Conservation (phyloP, 345 rosid genomes). For the Triadica sebifera region DNA sequence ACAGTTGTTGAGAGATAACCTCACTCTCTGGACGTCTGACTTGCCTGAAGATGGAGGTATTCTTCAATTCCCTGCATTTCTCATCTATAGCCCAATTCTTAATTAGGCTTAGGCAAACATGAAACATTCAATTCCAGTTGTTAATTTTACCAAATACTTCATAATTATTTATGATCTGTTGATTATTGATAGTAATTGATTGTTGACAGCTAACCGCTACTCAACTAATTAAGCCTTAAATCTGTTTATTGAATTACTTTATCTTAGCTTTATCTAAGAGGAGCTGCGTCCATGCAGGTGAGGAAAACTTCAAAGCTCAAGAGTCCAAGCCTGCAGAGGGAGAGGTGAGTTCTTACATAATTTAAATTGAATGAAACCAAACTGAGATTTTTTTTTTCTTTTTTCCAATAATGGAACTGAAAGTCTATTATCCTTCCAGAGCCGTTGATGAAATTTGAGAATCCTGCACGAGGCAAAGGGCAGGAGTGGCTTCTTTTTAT, state of each 20-base stretch:
- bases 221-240: no score
- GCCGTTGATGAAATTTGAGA: conserved; percentile 30
- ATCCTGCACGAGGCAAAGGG: conserved; percentile 11
- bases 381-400: background rate
- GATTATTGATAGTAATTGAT: no score
- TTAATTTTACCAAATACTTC: no score
- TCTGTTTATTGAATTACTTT: background rate
- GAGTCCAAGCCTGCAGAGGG: conserved; percentile 72
- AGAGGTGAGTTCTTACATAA: conserved; percentile 41
- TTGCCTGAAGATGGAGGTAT: conserved; percentile 98
- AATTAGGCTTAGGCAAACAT: no score
- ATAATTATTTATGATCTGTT: no score
- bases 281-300: conserved; percentile 48
- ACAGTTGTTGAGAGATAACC: conserved; percentile 98
- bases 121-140: no score
- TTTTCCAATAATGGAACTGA: background rate
- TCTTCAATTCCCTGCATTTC: no score
- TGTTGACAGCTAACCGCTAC: no score
- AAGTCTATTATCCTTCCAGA: conserved; percentile 19
- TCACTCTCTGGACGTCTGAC: conserved; percentile 98
- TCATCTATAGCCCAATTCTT: no score
- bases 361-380: background rate
- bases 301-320: conserved; percentile 65
- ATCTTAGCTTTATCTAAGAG: conserved; percentile 7
- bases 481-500: conserved; percentile 23